phyloP scores from a whole-genome alignment of 306 rosid genomes.

The Mucuna pruriens region DNA sequence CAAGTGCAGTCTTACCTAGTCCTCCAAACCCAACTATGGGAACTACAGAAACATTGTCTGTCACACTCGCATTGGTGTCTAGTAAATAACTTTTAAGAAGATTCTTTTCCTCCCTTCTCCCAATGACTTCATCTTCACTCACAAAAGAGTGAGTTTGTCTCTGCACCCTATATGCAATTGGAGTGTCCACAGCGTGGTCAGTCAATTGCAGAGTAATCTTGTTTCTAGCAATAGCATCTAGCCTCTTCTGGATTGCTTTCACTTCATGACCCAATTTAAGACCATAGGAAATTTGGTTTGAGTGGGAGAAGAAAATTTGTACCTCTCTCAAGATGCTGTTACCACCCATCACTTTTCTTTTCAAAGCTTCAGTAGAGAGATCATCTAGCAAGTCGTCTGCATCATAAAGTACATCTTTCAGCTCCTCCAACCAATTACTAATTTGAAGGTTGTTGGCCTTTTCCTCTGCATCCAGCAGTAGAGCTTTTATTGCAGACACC shows the following conservation, averaged over 20 bases:
- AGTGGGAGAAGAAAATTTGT: constrained; percentile 31
- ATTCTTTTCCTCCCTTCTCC: constrained; percentile 39
- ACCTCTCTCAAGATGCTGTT: not conserved
- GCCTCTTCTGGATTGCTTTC: constrained; percentile 35
- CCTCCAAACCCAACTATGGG: constrained; percentile 54
- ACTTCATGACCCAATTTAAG: constrained; percentile 34
- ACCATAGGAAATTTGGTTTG: constrained; percentile 16
- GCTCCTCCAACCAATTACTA: constrained; percentile 37
- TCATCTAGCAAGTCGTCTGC: constrained; percentile 50
- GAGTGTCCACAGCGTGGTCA: not conserved
- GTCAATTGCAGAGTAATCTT: constrained; percentile 25
- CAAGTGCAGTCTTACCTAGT: constrained; percentile 55
- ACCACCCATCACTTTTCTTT: constrained; percentile 10
- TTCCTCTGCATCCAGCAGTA: constrained; percentile 45
- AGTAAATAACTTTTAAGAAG: not conserved
- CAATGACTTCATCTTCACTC: constrained; percentile 34
- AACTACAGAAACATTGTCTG: constrained; percentile 34
- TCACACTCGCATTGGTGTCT: not conserved
- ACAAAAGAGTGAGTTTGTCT: constrained; percentile 48
- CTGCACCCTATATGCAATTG: not conserved
- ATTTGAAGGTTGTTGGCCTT: constrained; percentile 20
- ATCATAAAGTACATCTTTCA: constrained; percentile 47
- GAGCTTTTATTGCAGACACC: constrained; percentile 16
- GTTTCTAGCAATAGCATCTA: constrained; percentile 34
- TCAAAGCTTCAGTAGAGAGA: constrained; percentile 13